Percentiles rank a stretch among this genome's conserved stretches.
Conservation (phyloP, 495 filamentous ascomycete species). For the Penicillium samsonianum region DNA sequence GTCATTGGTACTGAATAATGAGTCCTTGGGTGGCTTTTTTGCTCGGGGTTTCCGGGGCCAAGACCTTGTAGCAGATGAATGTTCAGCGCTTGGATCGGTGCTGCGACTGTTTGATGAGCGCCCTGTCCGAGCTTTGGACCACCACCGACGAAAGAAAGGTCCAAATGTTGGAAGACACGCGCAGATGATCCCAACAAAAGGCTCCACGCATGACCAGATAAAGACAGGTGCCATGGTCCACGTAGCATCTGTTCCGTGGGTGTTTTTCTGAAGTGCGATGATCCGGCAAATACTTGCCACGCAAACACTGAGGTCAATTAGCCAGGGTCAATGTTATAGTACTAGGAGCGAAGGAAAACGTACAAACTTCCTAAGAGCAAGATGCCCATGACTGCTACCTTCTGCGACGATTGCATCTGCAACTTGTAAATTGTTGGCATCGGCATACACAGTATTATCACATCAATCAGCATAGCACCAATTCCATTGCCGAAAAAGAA, state of each 20-base stretch:
- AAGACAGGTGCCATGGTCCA: background rate
- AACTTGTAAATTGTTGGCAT: background rate
- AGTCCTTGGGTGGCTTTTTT: background rate
- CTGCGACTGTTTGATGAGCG: background rate
- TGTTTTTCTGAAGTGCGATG: background rate
- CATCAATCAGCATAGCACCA: conserved; percentile 1
- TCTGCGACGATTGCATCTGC: background rate
- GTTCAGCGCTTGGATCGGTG: background rate
- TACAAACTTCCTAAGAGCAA: conserved; percentile 1
- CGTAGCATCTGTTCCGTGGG: background rate
- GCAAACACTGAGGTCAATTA: background rate
- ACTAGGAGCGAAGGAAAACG: background rate
- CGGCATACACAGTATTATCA: conserved; percentile 1
- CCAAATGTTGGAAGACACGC: conserved; percentile 2
- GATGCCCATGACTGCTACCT: background rate
- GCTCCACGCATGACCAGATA: conserved; percentile 6
- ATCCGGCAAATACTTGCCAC: background rate
- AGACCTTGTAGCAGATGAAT: background rate
- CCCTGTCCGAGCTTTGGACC: background rate
- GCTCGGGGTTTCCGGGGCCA: background rate
- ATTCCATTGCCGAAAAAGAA: conserved; percentile 5
- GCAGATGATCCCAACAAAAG: conserved; percentile 1
- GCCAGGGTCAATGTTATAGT: background rate
- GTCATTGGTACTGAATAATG: background rate
- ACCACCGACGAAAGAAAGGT: conserved; percentile 4